Base-by-base conservation (phyloP, 2,329 filamentous ascomycete species). In the Claviceps monticola region DNA sequence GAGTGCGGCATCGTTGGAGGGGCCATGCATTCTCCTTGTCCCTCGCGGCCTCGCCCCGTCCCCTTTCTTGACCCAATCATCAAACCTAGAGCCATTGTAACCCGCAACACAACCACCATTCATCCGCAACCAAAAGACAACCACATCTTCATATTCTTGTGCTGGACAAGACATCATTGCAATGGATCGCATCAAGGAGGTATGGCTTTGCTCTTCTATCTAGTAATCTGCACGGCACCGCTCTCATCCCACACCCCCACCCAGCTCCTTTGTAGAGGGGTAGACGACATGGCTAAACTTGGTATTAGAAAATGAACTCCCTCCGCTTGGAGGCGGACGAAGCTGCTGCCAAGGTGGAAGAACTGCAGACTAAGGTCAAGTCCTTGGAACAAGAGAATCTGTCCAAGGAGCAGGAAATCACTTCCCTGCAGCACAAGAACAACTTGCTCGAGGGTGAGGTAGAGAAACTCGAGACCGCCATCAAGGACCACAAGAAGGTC, bases 341-440 rank as follows among this genome's bases (percentile, higher is more conserved):
- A 68, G 83, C 87, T 58, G 73, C 82, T 58, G 73, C 76, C 67
- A 86, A 91, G 74, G 84, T 84, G 58, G 88, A 96, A 68, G 91
- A 97, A 73, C 81, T 95, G 60, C 83, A 93, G 74, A 60, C 71
- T 63, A 90, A 88, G 74, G 79, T 96, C 74, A 97, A 96, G 79
- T 70, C 73, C 51, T 80, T 97, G 58, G 90, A 98, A 74, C 86
- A 95, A 72, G 91, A 97, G 75, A 95, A 89, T 71, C 79, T 95
- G 57, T 78, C 85, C 67, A 97, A 97, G 78, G 93, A 97, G 76
- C 90, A 97, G 73, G 91, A 97, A 71, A 95, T 97, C 71, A 94
- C 87, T 60, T 97, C 93, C 51, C 82, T 97, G 64, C 82, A 85
- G 68, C 91, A 97, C 84, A 94, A 91, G 78, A 96, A 95, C 74